These are phyloP conservation scores for Diaporthe sp. DNA, from an alignment of 2,329 filamentous ascomycete genomes.

Conservation along the genomic window DNA sequence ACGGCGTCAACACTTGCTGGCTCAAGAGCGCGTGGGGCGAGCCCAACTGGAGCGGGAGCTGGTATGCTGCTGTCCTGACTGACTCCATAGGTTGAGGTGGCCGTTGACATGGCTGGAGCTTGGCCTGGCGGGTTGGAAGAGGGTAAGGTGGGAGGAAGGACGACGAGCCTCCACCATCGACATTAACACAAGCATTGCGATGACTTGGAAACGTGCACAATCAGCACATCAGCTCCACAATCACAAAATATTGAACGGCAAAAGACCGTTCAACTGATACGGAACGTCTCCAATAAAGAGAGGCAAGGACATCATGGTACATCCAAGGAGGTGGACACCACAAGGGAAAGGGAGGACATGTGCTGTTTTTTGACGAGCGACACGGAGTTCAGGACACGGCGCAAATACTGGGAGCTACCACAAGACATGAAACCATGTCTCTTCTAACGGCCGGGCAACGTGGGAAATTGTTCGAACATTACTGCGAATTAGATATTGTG, in stretches of 20 bases:
- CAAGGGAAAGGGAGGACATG: background rate
- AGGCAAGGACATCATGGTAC: background rate
- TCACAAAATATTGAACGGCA: background rate
- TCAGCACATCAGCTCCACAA: background rate
- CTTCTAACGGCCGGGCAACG: background rate
- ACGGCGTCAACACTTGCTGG: conserved; percentile 51
- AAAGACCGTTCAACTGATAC: too few species aligned
- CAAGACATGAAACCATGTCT: background rate
- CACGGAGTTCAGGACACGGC: conserved; percentile 27
- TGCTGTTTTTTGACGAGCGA: conserved; percentile 13
- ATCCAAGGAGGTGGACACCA: background rate
- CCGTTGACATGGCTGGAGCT: background rate
- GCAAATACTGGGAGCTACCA: background rate
- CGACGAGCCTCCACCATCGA: background rate
- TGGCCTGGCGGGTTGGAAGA: background rate
- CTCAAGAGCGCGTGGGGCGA: conserved; percentile 52
- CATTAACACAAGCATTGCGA: background rate
- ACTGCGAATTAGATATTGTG: background rate
- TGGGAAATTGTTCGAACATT: background rate
- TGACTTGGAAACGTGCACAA: background rate
- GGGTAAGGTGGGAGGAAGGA: background rate
- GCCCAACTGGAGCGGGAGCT: conserved; percentile 46
- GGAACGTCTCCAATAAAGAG: background rate
- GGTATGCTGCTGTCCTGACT: conserved; percentile 52
- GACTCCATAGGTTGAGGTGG: background rate